Base-by-base conservation (phyloP, 352 stramenopile genomes). In the Phytophthora macrochlamydospora region DNA sequence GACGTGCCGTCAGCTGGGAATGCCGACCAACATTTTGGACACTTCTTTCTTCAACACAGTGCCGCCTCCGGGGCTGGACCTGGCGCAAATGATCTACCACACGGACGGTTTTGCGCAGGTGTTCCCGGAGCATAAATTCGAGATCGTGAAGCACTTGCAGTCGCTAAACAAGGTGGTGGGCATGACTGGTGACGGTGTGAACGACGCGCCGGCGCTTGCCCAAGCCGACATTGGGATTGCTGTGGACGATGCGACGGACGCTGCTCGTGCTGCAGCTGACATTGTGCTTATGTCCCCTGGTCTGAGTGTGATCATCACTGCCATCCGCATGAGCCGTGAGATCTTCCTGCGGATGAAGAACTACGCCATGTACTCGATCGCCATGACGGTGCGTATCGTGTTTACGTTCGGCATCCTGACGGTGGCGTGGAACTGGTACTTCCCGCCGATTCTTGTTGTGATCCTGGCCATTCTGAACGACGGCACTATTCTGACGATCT, bases 51-150 rank as follows among this genome's bases (percentile, higher is more conserved):
- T 92, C 70, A 90, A 92, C 71, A 75, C 83, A 59, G 68, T 81
- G 51, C 84, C 76, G 56, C 89, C 77, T 67, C 73, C 77, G 54
- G 78, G 76, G 28, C 56, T 92, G 13, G 73, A 90, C 71, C 67
- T 92, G 14, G 77, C 83, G 11, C 79, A 96, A 48, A 83, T 98
- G 51, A 94, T 98, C 66, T 96, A 91, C 61, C 76, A 97, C 59
- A 94, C 92, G 31, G 93, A 98, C 61, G 95, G 94, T 28, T 98
- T 98, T 71, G 95, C 91, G 38, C 83, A 97, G 58, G 93, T 98
- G 37, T 90, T 98, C 58, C 93, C 93, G 13, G 89, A 91, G 63
- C 89, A 98, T 73, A 98, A 98, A 74, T 92, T 93, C 57, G 87
- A 98, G 70, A 92, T 97, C 56, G 88, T 97, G 31, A 80, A 97